Conservation (phyloP, 164 flowering plant genomes). For the Kingdonia uniflora region DNA sequence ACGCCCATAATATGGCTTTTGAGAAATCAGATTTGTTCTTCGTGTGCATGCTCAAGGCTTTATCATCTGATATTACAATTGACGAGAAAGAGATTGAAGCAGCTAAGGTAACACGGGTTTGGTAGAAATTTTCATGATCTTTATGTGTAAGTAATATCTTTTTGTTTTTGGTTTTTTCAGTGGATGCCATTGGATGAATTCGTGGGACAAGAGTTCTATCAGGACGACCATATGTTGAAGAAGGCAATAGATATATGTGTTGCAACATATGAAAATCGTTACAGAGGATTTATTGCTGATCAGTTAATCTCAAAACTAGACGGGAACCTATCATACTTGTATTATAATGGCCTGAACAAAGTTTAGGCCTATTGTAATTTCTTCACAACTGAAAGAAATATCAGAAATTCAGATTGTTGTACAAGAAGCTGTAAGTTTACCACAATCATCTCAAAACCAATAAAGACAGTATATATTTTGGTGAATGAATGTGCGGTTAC, state of each 20-base stretch:
- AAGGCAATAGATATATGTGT: conserved; percentile 34
- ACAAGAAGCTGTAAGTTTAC: no score
- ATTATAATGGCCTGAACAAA: conserved; percentile 18
- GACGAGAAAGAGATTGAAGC: conserved; percentile 55
- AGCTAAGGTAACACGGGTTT: conserved; percentile 26
- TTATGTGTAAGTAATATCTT: not conserved
- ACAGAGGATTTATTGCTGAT: conserved; percentile 34
- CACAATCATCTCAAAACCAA: no score
- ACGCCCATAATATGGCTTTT: conserved; percentile 47
- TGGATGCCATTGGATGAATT: conserved; percentile 59
- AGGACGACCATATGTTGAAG: conserved; percentile 46
- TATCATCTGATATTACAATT: conserved; percentile 35
- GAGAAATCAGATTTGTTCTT: conserved; percentile 65
- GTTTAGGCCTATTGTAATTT: not conserved
- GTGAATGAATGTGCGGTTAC: no score
- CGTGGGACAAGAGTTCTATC: conserved; percentile 28
- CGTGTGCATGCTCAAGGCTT: conserved; percentile 59
- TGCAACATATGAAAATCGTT: conserved; percentile 25
- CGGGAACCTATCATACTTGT: conserved; percentile 37
- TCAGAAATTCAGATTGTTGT: no score
- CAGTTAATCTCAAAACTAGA: conserved; percentile 48
- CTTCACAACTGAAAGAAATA: no score
- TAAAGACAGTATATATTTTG: no score
- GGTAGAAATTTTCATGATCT: no score
- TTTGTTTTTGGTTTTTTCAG: conserved; percentile 12